A percentile compares a stretch with the other conserved stretches of the same genome.
phyloP scores from a whole-genome alignment of 306 rosid genomes.

The Sesbania bispinosa region DNA sequence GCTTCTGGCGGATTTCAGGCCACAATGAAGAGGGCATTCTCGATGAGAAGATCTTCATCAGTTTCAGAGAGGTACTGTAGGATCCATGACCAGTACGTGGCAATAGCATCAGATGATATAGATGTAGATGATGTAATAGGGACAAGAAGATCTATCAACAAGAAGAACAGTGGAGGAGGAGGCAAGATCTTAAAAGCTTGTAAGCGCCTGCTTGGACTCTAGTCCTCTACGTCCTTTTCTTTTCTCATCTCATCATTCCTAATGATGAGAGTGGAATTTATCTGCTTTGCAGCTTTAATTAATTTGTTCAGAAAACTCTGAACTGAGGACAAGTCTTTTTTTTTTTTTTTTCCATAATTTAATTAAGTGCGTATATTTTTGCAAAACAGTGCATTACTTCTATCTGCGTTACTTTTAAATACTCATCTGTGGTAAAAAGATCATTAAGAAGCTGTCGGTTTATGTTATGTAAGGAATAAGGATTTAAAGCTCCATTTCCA shows the following conservation, averaged over 20 bases:
- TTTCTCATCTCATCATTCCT: too few species aligned
- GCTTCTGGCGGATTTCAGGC: constrained; percentile 34
- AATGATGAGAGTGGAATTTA: background rate
- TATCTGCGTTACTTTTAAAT: too few species aligned
- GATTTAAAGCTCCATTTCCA: too few species aligned
- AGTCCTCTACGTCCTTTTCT: too few species aligned
- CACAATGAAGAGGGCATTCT: constrained; percentile 54
- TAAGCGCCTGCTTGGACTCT: constrained; percentile 61
- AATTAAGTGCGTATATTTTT: too few species aligned
- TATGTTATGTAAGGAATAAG: too few species aligned
- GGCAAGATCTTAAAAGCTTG: constrained; percentile 65
- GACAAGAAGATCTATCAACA: constrained; percentile 24
- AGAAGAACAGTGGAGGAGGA: constrained; percentile 20
- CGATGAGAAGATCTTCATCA: constrained; percentile 75
- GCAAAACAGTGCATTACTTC: too few species aligned
- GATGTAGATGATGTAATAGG: background rate
- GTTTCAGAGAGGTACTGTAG: constrained; percentile 72
- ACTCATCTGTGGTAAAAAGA: too few species aligned
- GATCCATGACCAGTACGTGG: constrained; percentile 64
- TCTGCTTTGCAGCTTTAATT: background rate
- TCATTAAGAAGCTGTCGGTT: too few species aligned
- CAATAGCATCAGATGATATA: constrained; percentile 23
- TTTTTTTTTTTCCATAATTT: too few species aligned
- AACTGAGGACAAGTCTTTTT: too few species aligned
- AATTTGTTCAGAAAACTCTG: too few species aligned